These are phyloP conservation scores for Taxillus chinensis DNA, from an alignment of 164 flowering plant species.

Conservation along the genomic window DNA sequence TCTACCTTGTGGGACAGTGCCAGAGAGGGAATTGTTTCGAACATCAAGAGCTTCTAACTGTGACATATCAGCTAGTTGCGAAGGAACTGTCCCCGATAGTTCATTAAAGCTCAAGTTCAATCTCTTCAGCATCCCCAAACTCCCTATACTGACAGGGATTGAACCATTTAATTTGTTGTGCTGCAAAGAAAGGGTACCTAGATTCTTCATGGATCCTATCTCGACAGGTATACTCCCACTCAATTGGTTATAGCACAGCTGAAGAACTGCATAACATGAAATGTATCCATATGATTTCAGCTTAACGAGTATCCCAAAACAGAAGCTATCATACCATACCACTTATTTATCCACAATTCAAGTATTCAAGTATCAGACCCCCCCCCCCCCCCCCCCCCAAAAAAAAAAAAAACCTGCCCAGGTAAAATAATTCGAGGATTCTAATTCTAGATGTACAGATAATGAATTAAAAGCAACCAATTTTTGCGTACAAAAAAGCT, in stretches of 20 bases:
- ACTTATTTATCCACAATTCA: too few relatives aligned
- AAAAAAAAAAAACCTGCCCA: too few relatives aligned
- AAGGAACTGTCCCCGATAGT: conserved; percentile 42
- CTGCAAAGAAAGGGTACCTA: conserved; percentile 36
- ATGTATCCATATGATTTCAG: neutral
- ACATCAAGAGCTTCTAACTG: conserved; percentile 35
- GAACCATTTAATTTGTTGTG: conserved; percentile 34
- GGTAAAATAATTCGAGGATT: too few relatives aligned
- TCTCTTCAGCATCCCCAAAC: conserved; percentile 28
- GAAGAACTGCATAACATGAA: conserved; percentile 34
- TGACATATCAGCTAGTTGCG: conserved; percentile 20
- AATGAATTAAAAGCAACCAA: too few relatives aligned
- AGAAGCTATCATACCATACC: too few relatives aligned
- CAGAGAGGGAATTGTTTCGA: conserved; percentile 47
- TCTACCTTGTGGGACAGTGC: conserved; percentile 49
- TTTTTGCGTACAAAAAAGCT: too few relatives aligned
- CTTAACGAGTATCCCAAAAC: neutral
- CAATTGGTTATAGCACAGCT: conserved; percentile 44
- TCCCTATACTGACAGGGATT: conserved; percentile 43
- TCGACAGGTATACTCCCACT: conserved; percentile 41
- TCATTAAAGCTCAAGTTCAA: conserved; percentile 41
- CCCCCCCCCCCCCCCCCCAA: too few relatives aligned
- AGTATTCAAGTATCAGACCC: too few relatives aligned
- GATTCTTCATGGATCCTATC: conserved; percentile 38
- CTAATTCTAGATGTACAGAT: too few relatives aligned